phyloP scores from a whole-genome alignment of 73 alveolate genomes.

The Symbiodinium pilosum region DNA sequence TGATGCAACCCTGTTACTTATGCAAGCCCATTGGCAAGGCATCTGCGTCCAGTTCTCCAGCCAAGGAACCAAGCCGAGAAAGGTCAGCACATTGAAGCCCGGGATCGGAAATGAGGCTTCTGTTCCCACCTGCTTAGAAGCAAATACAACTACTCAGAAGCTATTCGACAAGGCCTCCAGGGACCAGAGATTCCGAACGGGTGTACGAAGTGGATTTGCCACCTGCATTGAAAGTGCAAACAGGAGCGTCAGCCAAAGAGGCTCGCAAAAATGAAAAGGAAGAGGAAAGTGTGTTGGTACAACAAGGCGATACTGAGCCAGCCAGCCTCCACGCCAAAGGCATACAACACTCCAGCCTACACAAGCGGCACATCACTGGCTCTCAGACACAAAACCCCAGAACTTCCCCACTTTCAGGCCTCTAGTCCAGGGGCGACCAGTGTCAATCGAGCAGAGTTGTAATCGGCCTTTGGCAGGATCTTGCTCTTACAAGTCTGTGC shows the following conservation, averaged over 20 bases:
- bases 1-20: no score
- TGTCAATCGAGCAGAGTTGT: neutral
- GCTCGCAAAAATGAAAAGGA: no score
- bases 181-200: slow-evolving; percentile 8
- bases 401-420: no score
- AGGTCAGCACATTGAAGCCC: slow-evolving; percentile 18
- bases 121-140: neutral
- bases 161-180: neutral
- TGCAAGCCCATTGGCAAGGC: neutral
- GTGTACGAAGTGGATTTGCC: slow-evolving; percentile 43
- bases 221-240: slow-evolving; percentile 29
- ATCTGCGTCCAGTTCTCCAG: neutral
- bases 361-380: neutral
- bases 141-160: neutral
- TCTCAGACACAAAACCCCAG: no score
- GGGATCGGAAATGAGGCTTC: slow-evolving; percentile 32
- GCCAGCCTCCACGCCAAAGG: slow-evolving; percentile 33
- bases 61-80: neutral
- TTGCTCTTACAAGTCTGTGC: neutral
- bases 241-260: no score
- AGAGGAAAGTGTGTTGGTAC: no score
- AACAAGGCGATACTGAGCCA: no score
- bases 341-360: slow-evolving; percentile 8
- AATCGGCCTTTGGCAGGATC: neutral
- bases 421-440: neutral